Conservation (phyloP, 352 stramenopile genomes). For the Thraustochytrium striatum region DNA sequence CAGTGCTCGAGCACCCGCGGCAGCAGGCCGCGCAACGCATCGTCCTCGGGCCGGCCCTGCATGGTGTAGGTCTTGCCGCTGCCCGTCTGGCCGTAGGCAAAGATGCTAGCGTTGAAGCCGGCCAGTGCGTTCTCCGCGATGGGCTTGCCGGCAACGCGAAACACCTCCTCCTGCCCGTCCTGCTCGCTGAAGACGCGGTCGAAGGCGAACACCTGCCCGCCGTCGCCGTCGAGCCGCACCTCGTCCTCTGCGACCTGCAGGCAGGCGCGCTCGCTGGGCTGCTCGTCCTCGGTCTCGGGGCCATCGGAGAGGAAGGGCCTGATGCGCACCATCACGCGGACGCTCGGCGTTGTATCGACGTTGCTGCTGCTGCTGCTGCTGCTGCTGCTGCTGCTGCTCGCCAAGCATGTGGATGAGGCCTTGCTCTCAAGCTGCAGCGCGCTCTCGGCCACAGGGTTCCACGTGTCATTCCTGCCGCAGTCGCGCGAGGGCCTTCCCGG, state of each 20-base stretch:
- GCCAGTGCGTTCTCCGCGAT: constrained; percentile 77
- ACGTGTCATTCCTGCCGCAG: too few species aligned
- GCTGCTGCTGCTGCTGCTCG: too few species aligned
- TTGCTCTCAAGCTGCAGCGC: too few species aligned
- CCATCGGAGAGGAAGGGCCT: too few species aligned
- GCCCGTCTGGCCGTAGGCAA: constrained; percentile 48
- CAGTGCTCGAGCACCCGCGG: constrained; percentile 58
- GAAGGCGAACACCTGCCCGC: constrained; percentile 49
- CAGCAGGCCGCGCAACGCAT: constrained; percentile 52
- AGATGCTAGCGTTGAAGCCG: constrained; percentile 65
- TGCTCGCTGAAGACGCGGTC: constrained; percentile 50
- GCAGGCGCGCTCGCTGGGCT: constrained; percentile 21
- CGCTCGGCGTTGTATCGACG: too few species aligned
- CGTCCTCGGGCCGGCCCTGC: constrained; percentile 41
- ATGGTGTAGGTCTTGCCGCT: constrained; percentile 50
- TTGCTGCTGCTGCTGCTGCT: too few species aligned
- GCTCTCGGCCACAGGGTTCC: too few species aligned
- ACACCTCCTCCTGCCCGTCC: constrained; percentile 55
- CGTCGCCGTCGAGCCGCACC: not conserved
- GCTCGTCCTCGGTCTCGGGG: too few species aligned
- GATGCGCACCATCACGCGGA: too few species aligned
- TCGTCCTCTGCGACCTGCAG: too few species aligned
- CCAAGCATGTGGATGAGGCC: too few species aligned
- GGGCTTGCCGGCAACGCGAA: constrained; percentile 56
- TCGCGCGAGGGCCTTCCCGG: too few species aligned